Conservation (phyloP, 148 eudicot species). For the Nepenthes gracilis region DNA sequence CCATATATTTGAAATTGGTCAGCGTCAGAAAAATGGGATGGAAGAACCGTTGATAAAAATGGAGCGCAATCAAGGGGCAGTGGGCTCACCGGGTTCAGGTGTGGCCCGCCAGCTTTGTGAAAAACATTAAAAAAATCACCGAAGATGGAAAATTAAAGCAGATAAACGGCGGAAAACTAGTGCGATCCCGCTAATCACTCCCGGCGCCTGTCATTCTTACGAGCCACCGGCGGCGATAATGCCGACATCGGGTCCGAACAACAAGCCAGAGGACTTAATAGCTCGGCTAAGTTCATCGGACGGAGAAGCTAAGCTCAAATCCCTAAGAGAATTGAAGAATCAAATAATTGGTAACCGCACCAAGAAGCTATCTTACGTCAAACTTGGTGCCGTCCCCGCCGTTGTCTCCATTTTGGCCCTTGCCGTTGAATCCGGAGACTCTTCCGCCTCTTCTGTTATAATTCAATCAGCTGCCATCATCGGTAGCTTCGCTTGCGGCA, state of each 20-base stretch:
- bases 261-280: slow-evolving; percentile 49
- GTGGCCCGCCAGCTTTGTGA: too few relatives aligned
- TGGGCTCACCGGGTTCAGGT: too few relatives aligned
- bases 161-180: too few relatives aligned
- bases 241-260: slow-evolving; percentile 49
- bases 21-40: too few relatives aligned
- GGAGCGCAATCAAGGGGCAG: too few relatives aligned
- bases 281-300: slow-evolving; percentile 41
- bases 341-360: slow-evolving; percentile 95
- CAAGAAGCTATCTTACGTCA: slow-evolving; percentile 61
- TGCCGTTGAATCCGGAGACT: slow-evolving; percentile 10
- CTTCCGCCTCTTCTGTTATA: slow-evolving; percentile 16
- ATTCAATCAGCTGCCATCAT: slow-evolving; percentile 64
- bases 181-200: too few relatives aligned
- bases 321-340: slow-evolving; percentile 76
- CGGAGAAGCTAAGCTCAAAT: slow-evolving; percentile 46
- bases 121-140: too few relatives aligned
- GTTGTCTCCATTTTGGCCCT: slow-evolving; percentile 49
- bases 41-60: too few relatives aligned
- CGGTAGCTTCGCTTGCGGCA: slow-evolving; percentile 97
- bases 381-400: slow-evolving; percentile 68
- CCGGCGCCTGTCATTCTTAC: too few relatives aligned
- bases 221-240: slow-evolving; percentile 22
- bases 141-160: too few relatives aligned
- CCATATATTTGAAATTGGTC: too few relatives aligned